These are phyloP conservation scores for Retiboletus flavoniger DNA, from an alignment of 1,284 basidiomycete genomes.

Conservation along the genomic window DNA sequence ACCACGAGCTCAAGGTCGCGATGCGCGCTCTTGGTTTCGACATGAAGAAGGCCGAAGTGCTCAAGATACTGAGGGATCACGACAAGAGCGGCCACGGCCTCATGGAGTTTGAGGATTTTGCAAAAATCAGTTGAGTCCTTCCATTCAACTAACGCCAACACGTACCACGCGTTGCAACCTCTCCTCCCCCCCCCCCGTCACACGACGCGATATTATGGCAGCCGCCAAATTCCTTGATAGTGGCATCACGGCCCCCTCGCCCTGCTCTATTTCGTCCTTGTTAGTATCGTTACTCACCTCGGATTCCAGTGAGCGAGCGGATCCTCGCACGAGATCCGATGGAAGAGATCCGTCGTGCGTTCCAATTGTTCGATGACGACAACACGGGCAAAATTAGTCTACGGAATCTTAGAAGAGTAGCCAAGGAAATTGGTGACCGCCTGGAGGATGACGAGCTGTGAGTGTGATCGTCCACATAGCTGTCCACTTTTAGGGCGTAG, in stretches of 20 bases:
- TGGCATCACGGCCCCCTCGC: conserved; percentile 2
- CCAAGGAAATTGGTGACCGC: conserved; percentile 95
- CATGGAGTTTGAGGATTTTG: conserved; percentile 94
- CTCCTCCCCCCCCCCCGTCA: not conserved
- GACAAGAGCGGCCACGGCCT: conserved; percentile 88
- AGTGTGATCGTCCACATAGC: conserved; percentile 37
- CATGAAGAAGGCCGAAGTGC: conserved; percentile 95
- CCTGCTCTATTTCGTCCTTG: not conserved
- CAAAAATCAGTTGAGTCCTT: conserved; percentile 88
- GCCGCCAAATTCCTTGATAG: not conserved
- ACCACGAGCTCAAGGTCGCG: conserved; percentile 98
- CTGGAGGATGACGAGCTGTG: conserved; percentile 97
- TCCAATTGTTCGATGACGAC: conserved; percentile 96
- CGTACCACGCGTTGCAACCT: not conserved
- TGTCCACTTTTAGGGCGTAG: conserved; percentile 16
- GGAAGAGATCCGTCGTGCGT: conserved; percentile 94
- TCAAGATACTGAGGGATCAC: conserved; percentile 91
- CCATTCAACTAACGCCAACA: not conserved
- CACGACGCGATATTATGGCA: conserved; percentile 8
- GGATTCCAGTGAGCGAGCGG: conserved; percentile 81
- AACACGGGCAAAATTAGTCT: conserved; percentile 93
- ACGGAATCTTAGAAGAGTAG: conserved; percentile 88
- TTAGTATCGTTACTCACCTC: conserved; percentile 20
- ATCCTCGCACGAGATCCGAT: conserved; percentile 93
- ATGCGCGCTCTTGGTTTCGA: conserved; percentile 98